Evolutionary conservation across 768 basidiomycete species (phyloP), one percentile per base, ranked within the genome.

Genomic region (Macrolepiota dolichaula): DNA sequence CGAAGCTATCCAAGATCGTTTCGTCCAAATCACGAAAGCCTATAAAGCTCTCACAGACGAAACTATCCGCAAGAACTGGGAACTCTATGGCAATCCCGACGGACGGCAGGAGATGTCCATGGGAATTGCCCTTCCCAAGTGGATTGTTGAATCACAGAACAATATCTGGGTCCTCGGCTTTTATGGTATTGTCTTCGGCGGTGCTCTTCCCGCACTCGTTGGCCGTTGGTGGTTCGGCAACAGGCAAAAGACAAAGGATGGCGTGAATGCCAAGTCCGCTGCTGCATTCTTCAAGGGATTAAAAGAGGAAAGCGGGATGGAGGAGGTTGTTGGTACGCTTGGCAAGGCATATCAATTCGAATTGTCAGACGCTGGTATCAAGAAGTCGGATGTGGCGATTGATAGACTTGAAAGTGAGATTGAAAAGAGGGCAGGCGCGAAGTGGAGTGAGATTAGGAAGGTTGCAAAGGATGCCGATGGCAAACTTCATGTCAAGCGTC

Each of bases 161-260:
- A 94, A 89, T 63, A 82, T 92, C 29, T 95, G 89, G 87, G 93
- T 98, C 0, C 81, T 99, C 49, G 92, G 88, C 22, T 76, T 85
- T 12, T 99, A 99, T 68, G 96, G 88, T 2, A 55, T 96, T 12
- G 69, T 96, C n/a, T 88, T 99, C 55, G 97, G 96, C 50, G 87
- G 87, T 52, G 82, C 88, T 1, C 82, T 99, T 22, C 97, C 97
- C 25, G 84, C 82, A 40, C 78, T 96, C 50, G 96, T 99, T 56
- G 91, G 94, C 13, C 85, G 87, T 36, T 98, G 97, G 97, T 99
- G 97, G 97, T 99, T 98, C 69, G 92, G 94, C 3, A 92, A 87
- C 66, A 82, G 91, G 59, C 81, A 86, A 64, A 88, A 85, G 73
- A 99, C 97, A 15, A 96, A 97, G 73, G 97, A 99, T 65, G 94